phyloP scores from a whole-genome alignment of 495 filamentous ascomycete genomes.

The Staphylotrichum tortipilum region DNA sequence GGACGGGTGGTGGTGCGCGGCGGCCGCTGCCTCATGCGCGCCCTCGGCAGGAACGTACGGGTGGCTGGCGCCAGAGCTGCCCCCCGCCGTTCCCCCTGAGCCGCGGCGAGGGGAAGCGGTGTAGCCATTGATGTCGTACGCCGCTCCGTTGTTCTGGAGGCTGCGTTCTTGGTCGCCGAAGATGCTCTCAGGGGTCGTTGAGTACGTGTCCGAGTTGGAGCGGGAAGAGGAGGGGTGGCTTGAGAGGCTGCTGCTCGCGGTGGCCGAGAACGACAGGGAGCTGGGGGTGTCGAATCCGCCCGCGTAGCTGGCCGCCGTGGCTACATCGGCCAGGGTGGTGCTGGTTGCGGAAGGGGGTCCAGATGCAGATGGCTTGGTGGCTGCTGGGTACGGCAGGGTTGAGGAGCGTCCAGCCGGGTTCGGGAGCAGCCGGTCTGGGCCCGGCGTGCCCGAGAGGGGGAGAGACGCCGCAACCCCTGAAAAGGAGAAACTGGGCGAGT shows the following conservation, averaged over 20 bases:
- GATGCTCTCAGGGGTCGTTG: slow-evolving; percentile 4
- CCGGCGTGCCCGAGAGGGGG: slow-evolving; percentile 14
- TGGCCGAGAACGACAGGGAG: slow-evolving; percentile 6
- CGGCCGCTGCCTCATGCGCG: slow-evolving; percentile 4
- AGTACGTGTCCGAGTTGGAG: slow-evolving; percentile 12
- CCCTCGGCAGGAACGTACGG: slow-evolving; percentile 21
- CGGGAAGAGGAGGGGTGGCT: slow-evolving; percentile 9
- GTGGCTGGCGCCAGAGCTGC: neutral
- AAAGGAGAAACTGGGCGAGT: slow-evolving; percentile 30
- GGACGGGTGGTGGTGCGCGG: neutral
- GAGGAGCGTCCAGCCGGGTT: slow-evolving; percentile 23
- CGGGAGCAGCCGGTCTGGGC: slow-evolving; percentile 33
- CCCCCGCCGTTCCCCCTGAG: slow-evolving; percentile 9
- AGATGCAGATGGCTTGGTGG: slow-evolving; percentile 12
- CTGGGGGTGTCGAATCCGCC: slow-evolving; percentile 9
- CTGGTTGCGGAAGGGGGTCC: slow-evolving; percentile 3
- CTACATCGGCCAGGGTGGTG: slow-evolving; percentile 18
- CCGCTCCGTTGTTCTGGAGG: slow-evolving; percentile 8
- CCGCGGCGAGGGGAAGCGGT: slow-evolving; percentile 15
- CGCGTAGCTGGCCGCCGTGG: slow-evolving; percentile 17
- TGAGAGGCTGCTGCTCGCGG: neutral
- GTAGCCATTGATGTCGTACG: slow-evolving; percentile 16
- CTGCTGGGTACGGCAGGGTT: slow-evolving; percentile 21
- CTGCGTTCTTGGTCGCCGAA: slow-evolving; percentile 3
- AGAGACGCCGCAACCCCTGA: slow-evolving; percentile 34